Conservation (phyloP, 805 yeast species). For the Saccharomycopsis sp. region DNA sequence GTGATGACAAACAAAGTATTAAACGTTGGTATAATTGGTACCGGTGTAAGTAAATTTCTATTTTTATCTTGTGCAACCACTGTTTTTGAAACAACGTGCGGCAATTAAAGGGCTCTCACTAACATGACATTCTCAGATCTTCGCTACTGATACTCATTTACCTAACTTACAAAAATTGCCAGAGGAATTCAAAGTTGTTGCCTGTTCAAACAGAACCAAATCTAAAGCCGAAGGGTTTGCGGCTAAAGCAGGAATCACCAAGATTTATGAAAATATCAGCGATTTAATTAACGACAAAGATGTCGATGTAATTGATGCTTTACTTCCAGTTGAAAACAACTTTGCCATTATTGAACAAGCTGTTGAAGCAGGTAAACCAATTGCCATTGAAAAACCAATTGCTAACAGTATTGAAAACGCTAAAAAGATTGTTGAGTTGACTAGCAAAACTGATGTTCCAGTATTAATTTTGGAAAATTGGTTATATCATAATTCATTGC, state of each 20-base stretch:
- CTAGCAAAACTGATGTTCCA: slow-evolving; percentile 56
- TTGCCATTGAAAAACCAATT: slow-evolving; percentile 84
- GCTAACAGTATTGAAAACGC: slow-evolving; percentile 84
- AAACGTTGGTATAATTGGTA: slow-evolving; percentile 66
- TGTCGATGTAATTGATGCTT: slow-evolving; percentile 74
- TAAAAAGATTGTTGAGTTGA: slow-evolving; percentile 61
- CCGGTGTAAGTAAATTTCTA: slow-evolving; percentile 38
- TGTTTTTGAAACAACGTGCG: neutral
- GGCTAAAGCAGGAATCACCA: slow-evolving; percentile 45
- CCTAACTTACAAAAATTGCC: slow-evolving; percentile 57
- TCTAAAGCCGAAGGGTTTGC: slow-evolving; percentile 82
- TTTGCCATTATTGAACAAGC: slow-evolving; percentile 63
- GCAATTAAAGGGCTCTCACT: neutral
- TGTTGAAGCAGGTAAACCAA: slow-evolving; percentile 66
- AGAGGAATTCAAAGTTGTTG: slow-evolving; percentile 47
- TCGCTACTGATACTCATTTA: slow-evolving; percentile 77
- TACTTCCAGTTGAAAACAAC: slow-evolving; percentile 84
- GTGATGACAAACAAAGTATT: slow-evolving; percentile 23
- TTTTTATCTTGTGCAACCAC: neutral
- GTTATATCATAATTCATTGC: slow-evolving; percentile 61
- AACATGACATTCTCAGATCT: slow-evolving; percentile 37
- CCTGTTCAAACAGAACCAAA: slow-evolving; percentile 78
- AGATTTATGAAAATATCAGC: slow-evolving; percentile 56
- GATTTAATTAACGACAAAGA: slow-evolving; percentile 57
- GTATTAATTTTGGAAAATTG: slow-evolving; percentile 82